Base-by-base conservation (phyloP, 495 filamentous ascomycete species). In the Talaromyces adpressus region DNA sequence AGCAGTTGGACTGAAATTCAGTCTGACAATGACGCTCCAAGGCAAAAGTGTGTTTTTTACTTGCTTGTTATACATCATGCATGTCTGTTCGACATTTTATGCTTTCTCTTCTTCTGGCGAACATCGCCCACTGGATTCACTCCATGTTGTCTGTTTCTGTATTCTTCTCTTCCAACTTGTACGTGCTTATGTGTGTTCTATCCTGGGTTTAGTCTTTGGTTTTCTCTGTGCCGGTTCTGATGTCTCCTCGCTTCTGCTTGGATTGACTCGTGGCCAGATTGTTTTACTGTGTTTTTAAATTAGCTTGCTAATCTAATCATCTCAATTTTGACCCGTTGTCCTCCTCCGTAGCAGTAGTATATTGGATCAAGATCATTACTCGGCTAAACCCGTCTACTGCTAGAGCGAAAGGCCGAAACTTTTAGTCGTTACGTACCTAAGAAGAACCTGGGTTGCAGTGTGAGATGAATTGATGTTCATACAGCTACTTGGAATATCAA, bases 241-340 rank as follows among this genome's bases (percentile, higher is more conserved):
- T 72, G 80, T 83, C 81, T 82, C 80, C 79, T 70, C 20, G 51
- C 52, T 64, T 45, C 18, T 51, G 61, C 36, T 47, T 68, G 77
- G 79, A 82, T 82, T 77, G 79, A 83, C 81, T 83, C 81, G 81
- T 83, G 81, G 81, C 80, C 68, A 65, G 71, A 66, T 58, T 54
- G 36, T 32, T 58, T 65, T 68, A 63, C 63, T 64, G 58, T 57
- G 41, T 56, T 65, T 36, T 63, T 34, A 57, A 61, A 36, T 65
- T 49, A 30, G n/a, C 59, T 45, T 59, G 57, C 34, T 59, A 20
- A 34, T 36, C n/a, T 59, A 41, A 59, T 59, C n/a, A 57, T 41
- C 22, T 49, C n/a, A 49, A 49, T 49, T 20, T 18, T 20, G 18
- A 49, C n/a, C n/a, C n/a, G n/a, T 18, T 47, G 6, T 47, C 1